Conservation (phyloP, 768 basidiomycete genomes). For the Panellus pusillus region DNA sequence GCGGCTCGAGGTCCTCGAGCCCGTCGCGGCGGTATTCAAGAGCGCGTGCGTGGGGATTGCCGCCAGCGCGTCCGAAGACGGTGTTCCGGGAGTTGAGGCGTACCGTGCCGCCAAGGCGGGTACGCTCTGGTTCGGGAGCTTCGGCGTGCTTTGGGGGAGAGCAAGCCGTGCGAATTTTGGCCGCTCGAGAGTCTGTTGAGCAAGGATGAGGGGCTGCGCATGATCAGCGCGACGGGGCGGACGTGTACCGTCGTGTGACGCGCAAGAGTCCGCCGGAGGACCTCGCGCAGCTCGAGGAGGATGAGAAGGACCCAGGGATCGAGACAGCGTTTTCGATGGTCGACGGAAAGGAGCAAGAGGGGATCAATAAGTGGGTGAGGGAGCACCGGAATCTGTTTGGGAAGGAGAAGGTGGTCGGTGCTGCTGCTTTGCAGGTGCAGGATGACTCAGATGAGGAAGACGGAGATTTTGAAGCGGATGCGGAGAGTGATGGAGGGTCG, state of each 20-base stretch:
- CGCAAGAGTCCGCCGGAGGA: conserved; percentile 32
- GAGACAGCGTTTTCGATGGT: conserved; percentile 74
- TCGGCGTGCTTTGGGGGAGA: conserved; percentile 73
- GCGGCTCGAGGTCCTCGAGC: conserved; percentile 43
- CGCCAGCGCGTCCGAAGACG: conserved; percentile 37
- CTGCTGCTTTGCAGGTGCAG: conserved; percentile 31
- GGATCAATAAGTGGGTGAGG: conserved; percentile 66
- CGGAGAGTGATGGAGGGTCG: conserved; percentile 36
- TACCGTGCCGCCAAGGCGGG: conserved; percentile 72
- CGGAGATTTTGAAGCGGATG: conserved; percentile 39
- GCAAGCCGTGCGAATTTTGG: conserved; percentile 80
- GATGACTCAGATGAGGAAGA: conserved; percentile 51
- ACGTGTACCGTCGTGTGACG: conserved; percentile 63
- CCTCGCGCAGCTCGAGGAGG: conserved; percentile 38
- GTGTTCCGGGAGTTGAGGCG: conserved; percentile 65
- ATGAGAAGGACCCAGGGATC: conserved; percentile 44
- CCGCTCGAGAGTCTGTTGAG: conserved; percentile 55
- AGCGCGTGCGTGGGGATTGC: conserved; percentile 46
- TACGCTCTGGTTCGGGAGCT: conserved; percentile 68
- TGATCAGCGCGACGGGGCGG: conserved; percentile 64
- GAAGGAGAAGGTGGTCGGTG: conserved; percentile 25
- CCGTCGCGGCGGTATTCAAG: conserved; percentile 52
- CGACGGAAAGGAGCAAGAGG: conserved; percentile 66
- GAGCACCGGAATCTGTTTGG: conserved; percentile 59
- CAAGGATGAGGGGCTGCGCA: conserved; percentile 47